A percentile compares a stretch with the other conserved stretches of the same genome.
These are phyloP conservation scores for Ploettnerulaceae sp. DNA, from an alignment of 2,329 filamentous ascomycete species.

Conservation along the genomic window DNA sequence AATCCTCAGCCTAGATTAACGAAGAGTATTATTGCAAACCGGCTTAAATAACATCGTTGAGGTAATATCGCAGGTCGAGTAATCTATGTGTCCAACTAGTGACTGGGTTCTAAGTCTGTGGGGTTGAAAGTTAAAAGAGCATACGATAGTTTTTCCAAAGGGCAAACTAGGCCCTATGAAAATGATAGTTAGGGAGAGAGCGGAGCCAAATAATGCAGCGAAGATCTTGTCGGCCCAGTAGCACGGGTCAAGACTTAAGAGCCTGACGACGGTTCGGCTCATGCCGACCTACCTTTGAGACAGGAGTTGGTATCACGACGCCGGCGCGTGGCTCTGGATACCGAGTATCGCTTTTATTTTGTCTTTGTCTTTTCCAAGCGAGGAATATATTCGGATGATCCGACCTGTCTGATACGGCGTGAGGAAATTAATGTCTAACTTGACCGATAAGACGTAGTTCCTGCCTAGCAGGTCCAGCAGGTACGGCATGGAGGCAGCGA, in stretches of 20 bases:
- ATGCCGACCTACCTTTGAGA: background rate
- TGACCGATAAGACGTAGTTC: background rate
- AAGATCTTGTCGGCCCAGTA: background rate
- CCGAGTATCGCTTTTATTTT: background rate
- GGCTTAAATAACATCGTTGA: background rate
- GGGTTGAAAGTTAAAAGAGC: background rate
- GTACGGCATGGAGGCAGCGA: background rate
- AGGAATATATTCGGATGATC: background rate
- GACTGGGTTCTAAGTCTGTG: background rate
- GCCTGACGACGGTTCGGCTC: background rate
- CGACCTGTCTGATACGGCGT: background rate
- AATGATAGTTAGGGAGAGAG: background rate
- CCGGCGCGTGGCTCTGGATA: background rate
- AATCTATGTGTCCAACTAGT: background rate
- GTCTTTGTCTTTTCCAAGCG: background rate
- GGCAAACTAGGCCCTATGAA: background rate
- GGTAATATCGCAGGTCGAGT: background rate
- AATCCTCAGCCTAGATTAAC: too few species aligned
- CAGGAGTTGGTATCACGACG: background rate
- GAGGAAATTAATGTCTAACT: background rate
- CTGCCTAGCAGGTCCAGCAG: background rate
- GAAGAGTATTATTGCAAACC: background rate
- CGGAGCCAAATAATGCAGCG: background rate
- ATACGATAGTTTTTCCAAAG: conserved; percentile 2
- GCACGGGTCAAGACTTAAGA: background rate